Base-by-base conservation (phyloP, 768 basidiomycete species). In the Pisolithus albus region DNA sequence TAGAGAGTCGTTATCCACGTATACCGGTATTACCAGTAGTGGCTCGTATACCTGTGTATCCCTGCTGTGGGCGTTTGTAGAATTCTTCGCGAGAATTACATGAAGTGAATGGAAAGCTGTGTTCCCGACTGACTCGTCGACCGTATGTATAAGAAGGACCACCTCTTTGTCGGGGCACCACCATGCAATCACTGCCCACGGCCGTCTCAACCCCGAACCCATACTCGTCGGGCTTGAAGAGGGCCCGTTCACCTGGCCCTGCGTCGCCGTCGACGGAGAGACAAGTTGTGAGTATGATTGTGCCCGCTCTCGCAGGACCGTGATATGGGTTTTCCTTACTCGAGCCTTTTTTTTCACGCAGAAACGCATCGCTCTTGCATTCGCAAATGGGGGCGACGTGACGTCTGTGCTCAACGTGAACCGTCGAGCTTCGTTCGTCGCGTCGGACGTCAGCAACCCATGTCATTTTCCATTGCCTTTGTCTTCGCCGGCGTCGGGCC, bases 351-450 rank as follows among this genome's bases (percentile, higher is more conserved):
- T 19, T 21, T 30, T 44, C n/a, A 10, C 43, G 21, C 51, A 86
- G 86, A 87, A 87, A 78, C 81, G 84, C 19, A 68, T 70, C 19
- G 75, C 73, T 1, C 66, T 84, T 32, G 71, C 70, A 38, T 63
- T 72, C 10, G 64, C 62, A 36, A 34, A 34, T 34, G 63, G 58
- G 52, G 61, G 54, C 47, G 45, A 28, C 26, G 26, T 28, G 13
- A 18, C 30, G 16, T 46, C 45, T 16, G 16, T 15, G 16, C 23
- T 19, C 23, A 34, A 53, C 46, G 52, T 42, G 59, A 54, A 26
- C 54, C 76, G 50, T 59, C 69, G 41, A 62, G 55, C 60, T 71
- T 68, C 57, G 72, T 47, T 41, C 26, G 56, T 56, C 48, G 50
- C 48, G 36, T n/a, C 54, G 8, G 58, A 57, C 44, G 57, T 56